A percentile compares a stretch with the other conserved stretches of the same genome.
phyloP scores from a whole-genome alignment of 208 protist species.

The Leishmania braziliensis region DNA sequence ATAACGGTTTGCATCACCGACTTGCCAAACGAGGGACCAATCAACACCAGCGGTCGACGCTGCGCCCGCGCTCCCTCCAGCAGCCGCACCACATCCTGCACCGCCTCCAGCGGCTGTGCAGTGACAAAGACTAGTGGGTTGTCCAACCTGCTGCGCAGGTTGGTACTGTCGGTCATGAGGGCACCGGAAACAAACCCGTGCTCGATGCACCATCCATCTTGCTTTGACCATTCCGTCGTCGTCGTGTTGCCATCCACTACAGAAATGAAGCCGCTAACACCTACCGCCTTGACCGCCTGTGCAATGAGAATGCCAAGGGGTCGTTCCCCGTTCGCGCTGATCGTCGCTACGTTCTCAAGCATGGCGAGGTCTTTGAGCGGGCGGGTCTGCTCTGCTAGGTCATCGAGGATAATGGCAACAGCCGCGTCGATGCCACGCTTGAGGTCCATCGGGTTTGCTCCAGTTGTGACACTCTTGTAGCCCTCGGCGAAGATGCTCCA shows the following conservation, averaged over 20 bases:
- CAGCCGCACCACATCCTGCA: constrained; percentile 70
- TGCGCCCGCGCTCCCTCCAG: constrained; percentile 64
- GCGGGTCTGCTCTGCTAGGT: constrained; percentile 94
- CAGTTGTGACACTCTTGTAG: constrained; percentile 98
- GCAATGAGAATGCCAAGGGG: constrained; percentile 98
- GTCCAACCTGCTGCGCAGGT: constrained; percentile 93
- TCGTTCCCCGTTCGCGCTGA: constrained; percentile 99
- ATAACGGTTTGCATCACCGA: constrained; percentile 77
- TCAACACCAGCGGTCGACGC: constrained; percentile 67
- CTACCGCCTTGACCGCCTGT: constrained; percentile 98
- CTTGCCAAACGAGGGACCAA: constrained; percentile 74
- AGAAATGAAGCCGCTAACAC: constrained; percentile 98
- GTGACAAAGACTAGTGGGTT: constrained; percentile 95
- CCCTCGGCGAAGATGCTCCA: constrained; percentile 98
- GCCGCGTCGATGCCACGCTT: constrained; percentile 98
- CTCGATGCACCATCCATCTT: constrained; percentile 98
- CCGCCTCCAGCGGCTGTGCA: constrained; percentile 48
- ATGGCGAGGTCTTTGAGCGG: constrained; percentile 93
- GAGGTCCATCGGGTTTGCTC: constrained; percentile 99
- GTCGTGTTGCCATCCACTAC: constrained; percentile 98
- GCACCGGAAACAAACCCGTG: constrained; percentile 98
- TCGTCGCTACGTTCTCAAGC: constrained; percentile 98
- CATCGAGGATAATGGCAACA: constrained; percentile 87
- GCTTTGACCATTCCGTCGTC: constrained; percentile 95
- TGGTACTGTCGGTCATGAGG: constrained; percentile 96